These are phyloP conservation scores for Lepidium sativum DNA, from an alignment of 345 rosid genomes.

Conservation along the genomic window DNA sequence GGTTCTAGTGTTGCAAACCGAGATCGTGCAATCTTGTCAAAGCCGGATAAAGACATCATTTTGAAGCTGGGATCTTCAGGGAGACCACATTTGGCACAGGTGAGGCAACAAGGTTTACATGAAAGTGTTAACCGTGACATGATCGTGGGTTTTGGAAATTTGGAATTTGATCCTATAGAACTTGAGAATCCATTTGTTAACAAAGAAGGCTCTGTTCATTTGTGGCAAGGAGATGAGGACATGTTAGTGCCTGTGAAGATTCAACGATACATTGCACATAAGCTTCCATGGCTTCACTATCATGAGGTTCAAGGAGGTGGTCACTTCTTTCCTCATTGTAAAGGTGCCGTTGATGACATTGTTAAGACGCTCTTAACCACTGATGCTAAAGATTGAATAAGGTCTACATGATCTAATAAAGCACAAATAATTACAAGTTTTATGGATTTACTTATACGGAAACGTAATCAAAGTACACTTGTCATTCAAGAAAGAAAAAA, in stretches of 20 bases:
- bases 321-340: constrained; percentile 31
- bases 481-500: no score
- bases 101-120: constrained; percentile 50
- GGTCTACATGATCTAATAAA: neutral
- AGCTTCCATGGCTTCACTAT: constrained; percentile 64
- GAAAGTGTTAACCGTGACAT: constrained; percentile 53
- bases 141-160: constrained; percentile 42
- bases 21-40: constrained; percentile 18
- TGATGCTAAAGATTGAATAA: neutral
- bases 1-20: constrained; percentile 24
- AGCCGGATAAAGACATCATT: constrained; percentile 29
- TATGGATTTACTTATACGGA: neutral
- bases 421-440: neutral
- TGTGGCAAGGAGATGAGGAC: constrained; percentile 79
- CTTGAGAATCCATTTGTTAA: constrained; percentile 46
- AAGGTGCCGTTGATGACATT: constrained; percentile 36
- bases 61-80: neutral
- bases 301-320: constrained; percentile 57
- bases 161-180: constrained; percentile 69
- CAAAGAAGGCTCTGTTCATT: constrained; percentile 42
- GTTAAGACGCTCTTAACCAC: constrained; percentile 36
- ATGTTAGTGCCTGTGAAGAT: constrained; percentile 39
- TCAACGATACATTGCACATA: constrained; percentile 42
- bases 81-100: constrained; percentile 29
- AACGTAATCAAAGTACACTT: neutral